These are phyloP conservation scores for Diaporthe helianthi DNA, from an alignment of 2,329 filamentous ascomycete genomes.

Conservation along the genomic window DNA sequence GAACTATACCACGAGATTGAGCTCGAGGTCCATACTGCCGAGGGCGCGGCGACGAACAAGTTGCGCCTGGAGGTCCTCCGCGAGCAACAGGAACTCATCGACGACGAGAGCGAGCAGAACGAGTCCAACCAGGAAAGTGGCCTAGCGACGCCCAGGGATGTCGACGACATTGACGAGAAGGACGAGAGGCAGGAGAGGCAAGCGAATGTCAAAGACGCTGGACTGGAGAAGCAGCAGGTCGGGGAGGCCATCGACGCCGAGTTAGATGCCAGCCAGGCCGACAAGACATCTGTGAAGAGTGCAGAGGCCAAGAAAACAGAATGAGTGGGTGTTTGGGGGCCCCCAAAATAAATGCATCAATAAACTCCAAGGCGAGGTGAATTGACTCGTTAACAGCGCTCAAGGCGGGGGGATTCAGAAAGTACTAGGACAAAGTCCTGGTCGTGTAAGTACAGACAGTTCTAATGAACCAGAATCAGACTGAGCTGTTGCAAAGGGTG, in stretches of 20 bases:
- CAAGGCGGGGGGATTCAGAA: not conserved
- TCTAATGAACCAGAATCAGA: not conserved
- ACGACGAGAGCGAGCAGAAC: slow-evolving; percentile 95
- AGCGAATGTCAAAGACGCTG: slow-evolving; percentile 54
- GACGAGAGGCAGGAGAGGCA: slow-evolving; percentile 68
- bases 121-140: slow-evolving; percentile 79
- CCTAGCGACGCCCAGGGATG: slow-evolving; percentile 79
- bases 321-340: not conserved
- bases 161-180: slow-evolving; percentile 93
- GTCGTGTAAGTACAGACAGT: not conserved
- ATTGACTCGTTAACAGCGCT: slow-evolving; percentile 19
- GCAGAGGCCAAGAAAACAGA: slow-evolving; percentile 51
- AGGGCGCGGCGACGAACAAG: slow-evolving; percentile 98
- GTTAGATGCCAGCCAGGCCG: slow-evolving; percentile 56
- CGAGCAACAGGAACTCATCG: slow-evolving; percentile 97
- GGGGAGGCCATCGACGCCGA: slow-evolving; percentile 64
- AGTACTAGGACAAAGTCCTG: not conserved
- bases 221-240: slow-evolving; percentile 55
- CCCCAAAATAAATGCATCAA: not conserved
- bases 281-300: slow-evolving; percentile 37
- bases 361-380: not conserved
- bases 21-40: slow-evolving; percentile 94
- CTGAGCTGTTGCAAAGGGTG: not conserved
- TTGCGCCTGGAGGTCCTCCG: slow-evolving; percentile 97
- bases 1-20: slow-evolving; percentile 99